Evolutionary conservation across 441 rosid genomes (phyloP).

Genomic region (Arabidopsis lyrata): DNA sequence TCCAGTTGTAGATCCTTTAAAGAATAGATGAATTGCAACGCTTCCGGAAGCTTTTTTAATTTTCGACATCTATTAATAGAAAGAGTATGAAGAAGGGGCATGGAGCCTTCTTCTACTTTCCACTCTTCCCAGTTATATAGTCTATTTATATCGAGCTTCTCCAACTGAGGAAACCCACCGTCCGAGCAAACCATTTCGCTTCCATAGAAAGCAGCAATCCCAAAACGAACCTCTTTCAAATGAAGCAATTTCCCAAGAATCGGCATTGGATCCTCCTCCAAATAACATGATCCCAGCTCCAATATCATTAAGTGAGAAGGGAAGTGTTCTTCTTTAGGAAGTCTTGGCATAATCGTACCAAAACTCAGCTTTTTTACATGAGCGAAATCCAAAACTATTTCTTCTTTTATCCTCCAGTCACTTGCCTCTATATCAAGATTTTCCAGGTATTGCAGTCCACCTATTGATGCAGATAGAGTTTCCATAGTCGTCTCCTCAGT

Average conservation of each 20-base stretch:
- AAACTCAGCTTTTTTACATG: neutral
- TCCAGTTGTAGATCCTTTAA: neutral
- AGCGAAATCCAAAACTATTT: neutral
- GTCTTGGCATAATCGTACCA: neutral
- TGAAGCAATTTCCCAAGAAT: no score
- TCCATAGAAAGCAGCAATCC: no score
- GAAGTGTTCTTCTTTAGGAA: neutral
- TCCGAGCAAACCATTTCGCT: no score
- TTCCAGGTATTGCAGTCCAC: neutral
- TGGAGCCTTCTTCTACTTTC: no score
- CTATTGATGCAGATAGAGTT: neutral
- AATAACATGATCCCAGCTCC: no score
- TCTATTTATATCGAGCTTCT: no score
- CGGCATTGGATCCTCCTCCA: no score
- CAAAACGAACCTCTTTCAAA: no score
- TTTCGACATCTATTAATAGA: neutral
- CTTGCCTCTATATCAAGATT: neutral
- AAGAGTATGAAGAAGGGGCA: neutral
- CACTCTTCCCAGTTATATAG: no score
- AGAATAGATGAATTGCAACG: neutral
- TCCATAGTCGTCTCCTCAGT: neutral
- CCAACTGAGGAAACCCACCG: no score
- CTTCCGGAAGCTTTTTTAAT: neutral
- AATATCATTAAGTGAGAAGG: neutral
- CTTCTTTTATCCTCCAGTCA: neutral